phyloP scores from a whole-genome alignment of 352 stramenopile genomes.

The Aphanomyces cochlioides region DNA sequence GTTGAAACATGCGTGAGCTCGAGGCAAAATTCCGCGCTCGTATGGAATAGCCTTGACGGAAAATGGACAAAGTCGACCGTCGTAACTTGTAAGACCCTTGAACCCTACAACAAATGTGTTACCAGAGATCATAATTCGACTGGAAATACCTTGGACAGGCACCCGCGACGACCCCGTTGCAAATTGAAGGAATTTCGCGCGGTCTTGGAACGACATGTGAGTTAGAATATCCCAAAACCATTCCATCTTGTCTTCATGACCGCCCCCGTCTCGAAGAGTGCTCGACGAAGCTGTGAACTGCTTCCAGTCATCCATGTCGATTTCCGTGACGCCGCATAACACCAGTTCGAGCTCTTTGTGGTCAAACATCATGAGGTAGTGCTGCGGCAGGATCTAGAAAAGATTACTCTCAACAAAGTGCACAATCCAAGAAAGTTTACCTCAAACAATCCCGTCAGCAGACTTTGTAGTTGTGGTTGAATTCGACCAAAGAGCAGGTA shows the following conservation, averaged over 20 bases:
- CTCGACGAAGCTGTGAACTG: constrained; percentile 54
- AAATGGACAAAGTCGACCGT: constrained; percentile 77
- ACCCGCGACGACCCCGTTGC: constrained; percentile 96
- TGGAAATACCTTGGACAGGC: constrained; percentile 53
- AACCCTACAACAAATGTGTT: constrained; percentile 41
- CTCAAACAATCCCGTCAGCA: constrained; percentile 90
- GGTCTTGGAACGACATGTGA: constrained; percentile 87
- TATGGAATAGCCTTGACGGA: constrained; percentile 44
- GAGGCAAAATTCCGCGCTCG: constrained; percentile 39
- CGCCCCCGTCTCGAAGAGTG: constrained; percentile 19
- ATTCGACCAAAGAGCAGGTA: constrained; percentile 92
- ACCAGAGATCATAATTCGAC: not conserved
- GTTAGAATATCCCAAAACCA: constrained; percentile 91
- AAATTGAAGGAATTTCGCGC: constrained; percentile 96
- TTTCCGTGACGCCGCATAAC: constrained; percentile 75
- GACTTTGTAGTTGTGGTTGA: constrained; percentile 79
- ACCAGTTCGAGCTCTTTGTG: constrained; percentile 96
- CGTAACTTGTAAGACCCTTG: constrained; percentile 74
- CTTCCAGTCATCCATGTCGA: constrained; percentile 88
- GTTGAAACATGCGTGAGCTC: constrained; percentile 84
- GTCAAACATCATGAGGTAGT: constrained; percentile 86
- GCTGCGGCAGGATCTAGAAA: constrained; percentile 81
- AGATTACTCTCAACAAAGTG: not conserved
- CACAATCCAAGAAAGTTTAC: constrained; percentile 40
- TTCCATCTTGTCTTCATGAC: constrained; percentile 62